Conservation (phyloP, 495 filamentous ascomycete species). For the Penicillium paxilli region DNA sequence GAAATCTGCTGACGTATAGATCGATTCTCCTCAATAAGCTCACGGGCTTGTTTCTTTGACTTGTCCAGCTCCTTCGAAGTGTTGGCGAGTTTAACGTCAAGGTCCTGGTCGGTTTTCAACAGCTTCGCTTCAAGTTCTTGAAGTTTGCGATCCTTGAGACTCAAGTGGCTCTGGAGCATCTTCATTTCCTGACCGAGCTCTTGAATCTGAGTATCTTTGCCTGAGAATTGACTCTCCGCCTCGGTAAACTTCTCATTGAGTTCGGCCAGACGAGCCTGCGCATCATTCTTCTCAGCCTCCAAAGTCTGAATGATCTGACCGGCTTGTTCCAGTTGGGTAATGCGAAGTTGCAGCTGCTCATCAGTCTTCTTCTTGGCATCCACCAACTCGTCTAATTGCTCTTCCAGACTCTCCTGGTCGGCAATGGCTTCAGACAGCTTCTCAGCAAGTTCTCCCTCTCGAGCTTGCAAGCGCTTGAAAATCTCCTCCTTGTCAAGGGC, state of each 20-base stretch:
- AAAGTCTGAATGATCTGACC: slow-evolving; percentile 80
- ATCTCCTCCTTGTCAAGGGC: slow-evolving; percentile 98
- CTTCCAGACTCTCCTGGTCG: slow-evolving; percentile 91
- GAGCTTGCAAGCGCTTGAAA: slow-evolving; percentile 86
- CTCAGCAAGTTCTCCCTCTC: slow-evolving; percentile 86
- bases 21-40: slow-evolving; percentile 77
- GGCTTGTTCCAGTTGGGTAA: slow-evolving; percentile 86
- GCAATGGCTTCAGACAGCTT: slow-evolving; percentile 91
- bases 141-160: slow-evolving; percentile 85
- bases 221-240: slow-evolving; percentile 62
- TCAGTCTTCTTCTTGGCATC: slow-evolving; percentile 88
- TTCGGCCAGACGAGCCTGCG: slow-evolving; percentile 63
- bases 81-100: slow-evolving; percentile 82
- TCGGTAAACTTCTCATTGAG: slow-evolving; percentile 68
- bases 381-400: slow-evolving; percentile 87
- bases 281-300: slow-evolving; percentile 78
- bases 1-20: slow-evolving; percentile 83
- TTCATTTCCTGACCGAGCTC: slow-evolving; percentile 77
- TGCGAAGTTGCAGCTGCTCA: slow-evolving; percentile 75
- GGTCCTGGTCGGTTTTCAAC: slow-evolving; percentile 81
- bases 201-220: slow-evolving; percentile 70
- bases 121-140: slow-evolving; percentile 85
- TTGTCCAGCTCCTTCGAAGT: slow-evolving; percentile 79
- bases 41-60: slow-evolving; percentile 67
- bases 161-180: slow-evolving; percentile 89